Evolutionary conservation across 306 rosid species (phyloP), one percentile per base, ranked within the genome.

Genomic region (Astragalus membranaceus): DNA sequence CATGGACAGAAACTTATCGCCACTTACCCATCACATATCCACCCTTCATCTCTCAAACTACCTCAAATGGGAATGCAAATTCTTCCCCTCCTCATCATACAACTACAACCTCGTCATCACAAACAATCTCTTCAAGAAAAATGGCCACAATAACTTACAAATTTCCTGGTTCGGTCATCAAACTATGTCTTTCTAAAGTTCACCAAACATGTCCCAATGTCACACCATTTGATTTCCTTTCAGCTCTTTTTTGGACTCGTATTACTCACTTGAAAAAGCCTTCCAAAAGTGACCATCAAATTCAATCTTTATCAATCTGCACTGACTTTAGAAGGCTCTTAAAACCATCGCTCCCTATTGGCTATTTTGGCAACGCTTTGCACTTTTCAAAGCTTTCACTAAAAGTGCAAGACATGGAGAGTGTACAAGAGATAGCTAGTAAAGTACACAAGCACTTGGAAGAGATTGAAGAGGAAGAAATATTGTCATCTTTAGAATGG

Each of bases 291-390:
- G 3, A 57, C 2, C 30, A 50, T n/a, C 58, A 64, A 9, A 54
- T 56, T 12, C 73, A 65, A 42, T 80, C 88, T 5, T 47, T 88
- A 8, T 68, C 88, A 4, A 32, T 91, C 48, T 91, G 93, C 70
- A 57, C 57, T 0, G 96, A 87, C 72, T 61, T 76, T 1, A 77
- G 96, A 69, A 84, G 36, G 12, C 20, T 67, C 8, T 39, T 74
- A 7, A 36, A 75, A 36, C n/a, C 39, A 4, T 39, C 88, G 2
- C 77, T 77, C 5, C 79, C 91, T 1, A 23, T 20, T 3, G 86
- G 85, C 10, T 66, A 81, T 53, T 85, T 86, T 10, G 97, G 97
- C 14, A 91, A 91, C 8, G 91, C 96, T 3, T 43, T 87, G 57
- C 83, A 79, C 47, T 87, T 91, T 49, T 87, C 96, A 5, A 42